Evolutionary conservation across 768 basidiomycete genomes (phyloP), one percentile per base, ranked within the genome.

Genomic region (Amylocystis lapponica): DNA sequence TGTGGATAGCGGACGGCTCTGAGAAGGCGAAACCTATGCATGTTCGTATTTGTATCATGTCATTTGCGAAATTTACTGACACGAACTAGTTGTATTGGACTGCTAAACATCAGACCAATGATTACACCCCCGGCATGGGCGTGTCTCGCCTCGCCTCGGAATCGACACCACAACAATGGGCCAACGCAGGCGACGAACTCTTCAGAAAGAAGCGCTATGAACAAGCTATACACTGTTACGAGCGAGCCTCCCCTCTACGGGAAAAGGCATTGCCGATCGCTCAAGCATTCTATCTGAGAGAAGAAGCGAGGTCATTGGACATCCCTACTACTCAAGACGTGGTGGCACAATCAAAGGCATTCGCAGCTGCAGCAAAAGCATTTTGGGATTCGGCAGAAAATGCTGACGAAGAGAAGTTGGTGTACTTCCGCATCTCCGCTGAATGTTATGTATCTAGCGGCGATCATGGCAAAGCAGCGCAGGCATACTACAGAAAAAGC

Each of bases 1-100:
- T 86, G 4, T 83, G 84, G 81, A 76, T 86, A n/a, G 74, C 75
- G 2, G 85, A 86, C 55, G 69, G 65, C 26, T 83, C 82, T 0
- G 60, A 66, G 1, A 76, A 71, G 44, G 66, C 72, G 14, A 71
- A 76, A 31, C 71, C 80, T 2, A 78, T 83, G 75, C 65, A 69
- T 50, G 82, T 82, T 37, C 36, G 70, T 55, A 20, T 13, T 41
- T 11, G 37, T 16, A 23, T 38, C 21, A 40, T 40, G 16, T 21
- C n/a, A 23, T 9, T 16, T 5, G 20, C 34, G 17, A 20, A 26
- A 29, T 30, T 22, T 7, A 35, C 17, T 40, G 4, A 38, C 40
- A 32, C 39, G 12, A n/a, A 39, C 12, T 41, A 84, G 82, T 52
- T 63, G 5, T 62, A 78, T 22, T 83, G 81, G 82, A 66, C 64